A percentile compares a stretch with the other conserved stretches of the same genome.
These are phyloP conservation scores for Meredithiella fracta DNA, from an alignment of 2,329 filamentous ascomycete genomes.

Conservation along the genomic window DNA sequence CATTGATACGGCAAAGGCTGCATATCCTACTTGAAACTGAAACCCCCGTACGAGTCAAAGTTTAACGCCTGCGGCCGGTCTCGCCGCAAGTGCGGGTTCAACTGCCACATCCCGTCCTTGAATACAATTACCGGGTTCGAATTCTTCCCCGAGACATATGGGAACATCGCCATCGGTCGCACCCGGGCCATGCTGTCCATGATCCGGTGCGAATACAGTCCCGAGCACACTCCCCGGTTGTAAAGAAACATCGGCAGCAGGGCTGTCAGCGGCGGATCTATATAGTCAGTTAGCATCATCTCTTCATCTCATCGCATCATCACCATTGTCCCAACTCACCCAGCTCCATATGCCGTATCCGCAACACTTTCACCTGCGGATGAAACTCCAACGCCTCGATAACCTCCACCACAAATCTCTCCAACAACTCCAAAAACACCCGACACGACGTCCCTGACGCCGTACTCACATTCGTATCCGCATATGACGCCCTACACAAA, in stretches of 20 bases:
- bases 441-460: conserved; percentile 56
- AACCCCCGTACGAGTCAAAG: neutral
- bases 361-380: conserved; percentile 42
- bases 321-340: conserved; percentile 26
- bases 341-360: conserved; percentile 60
- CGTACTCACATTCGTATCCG: conserved; percentile 36
- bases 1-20: no score
- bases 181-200: neutral
- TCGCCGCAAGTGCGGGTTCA: neutral
- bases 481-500: conserved; percentile 36
- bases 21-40: no score
- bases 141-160: neutral
- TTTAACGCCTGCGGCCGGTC: neutral
- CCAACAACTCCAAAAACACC: conserved; percentile 55
- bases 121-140: neutral
- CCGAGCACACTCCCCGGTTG: neutral
- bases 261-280: neutral
- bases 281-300: neutral
- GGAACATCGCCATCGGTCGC: neutral
- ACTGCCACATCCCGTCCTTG: neutral
- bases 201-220: neutral
- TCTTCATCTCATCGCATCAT: neutral
- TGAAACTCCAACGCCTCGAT: conserved; percentile 44
- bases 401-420: conserved; percentile 47
- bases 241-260: neutral